phyloP scores from a whole-genome alignment of 106 monocot species.

The Allium sativum region DNA sequence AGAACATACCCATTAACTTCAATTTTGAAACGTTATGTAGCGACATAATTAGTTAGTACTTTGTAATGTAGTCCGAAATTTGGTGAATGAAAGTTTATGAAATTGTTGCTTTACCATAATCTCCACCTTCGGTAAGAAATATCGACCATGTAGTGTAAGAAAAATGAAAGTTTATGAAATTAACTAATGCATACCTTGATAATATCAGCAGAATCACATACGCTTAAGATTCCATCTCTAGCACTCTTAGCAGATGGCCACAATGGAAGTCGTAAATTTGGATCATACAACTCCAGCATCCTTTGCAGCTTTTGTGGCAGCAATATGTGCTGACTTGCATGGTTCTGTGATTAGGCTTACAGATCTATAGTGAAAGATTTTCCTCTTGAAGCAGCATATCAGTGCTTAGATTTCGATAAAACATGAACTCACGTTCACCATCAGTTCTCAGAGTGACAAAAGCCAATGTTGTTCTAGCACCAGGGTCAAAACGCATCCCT shows the following conservation, averaged over 20 bases:
- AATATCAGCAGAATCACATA: slow-evolving; percentile 26
- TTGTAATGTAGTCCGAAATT: too few species aligned
- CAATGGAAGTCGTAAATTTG: slow-evolving; percentile 19
- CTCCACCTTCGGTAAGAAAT: background rate
- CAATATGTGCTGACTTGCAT: slow-evolving; percentile 20
- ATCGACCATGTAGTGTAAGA: too few species aligned
- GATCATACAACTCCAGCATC: slow-evolving; percentile 14
- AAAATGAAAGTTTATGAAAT: too few species aligned
- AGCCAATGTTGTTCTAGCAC: slow-evolving; percentile 20
- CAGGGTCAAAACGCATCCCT: slow-evolving; percentile 13
- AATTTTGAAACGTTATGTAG: too few species aligned
- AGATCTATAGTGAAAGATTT: slow-evolving; percentile 26
- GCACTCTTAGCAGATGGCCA: slow-evolving; percentile 25
- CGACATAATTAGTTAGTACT: too few species aligned
- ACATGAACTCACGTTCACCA: slow-evolving; percentile 32
- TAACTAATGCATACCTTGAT: slow-evolving; percentile 24
- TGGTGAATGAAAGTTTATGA: too few species aligned
- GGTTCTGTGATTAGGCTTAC: slow-evolving; percentile 25
- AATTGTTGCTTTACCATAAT: too few species aligned
- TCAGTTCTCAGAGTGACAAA: slow-evolving; percentile 17
- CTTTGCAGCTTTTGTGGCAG: slow-evolving; percentile 12
- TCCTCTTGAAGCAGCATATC: slow-evolving; percentile 22
- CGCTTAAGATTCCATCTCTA: slow-evolving; percentile 23
- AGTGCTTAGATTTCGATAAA: slow-evolving; percentile 25
- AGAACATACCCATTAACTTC: too few species aligned